Evolutionary conservation across 106 monocot genomes (phyloP).

Genomic region (Apostasia ramifera): DNA sequence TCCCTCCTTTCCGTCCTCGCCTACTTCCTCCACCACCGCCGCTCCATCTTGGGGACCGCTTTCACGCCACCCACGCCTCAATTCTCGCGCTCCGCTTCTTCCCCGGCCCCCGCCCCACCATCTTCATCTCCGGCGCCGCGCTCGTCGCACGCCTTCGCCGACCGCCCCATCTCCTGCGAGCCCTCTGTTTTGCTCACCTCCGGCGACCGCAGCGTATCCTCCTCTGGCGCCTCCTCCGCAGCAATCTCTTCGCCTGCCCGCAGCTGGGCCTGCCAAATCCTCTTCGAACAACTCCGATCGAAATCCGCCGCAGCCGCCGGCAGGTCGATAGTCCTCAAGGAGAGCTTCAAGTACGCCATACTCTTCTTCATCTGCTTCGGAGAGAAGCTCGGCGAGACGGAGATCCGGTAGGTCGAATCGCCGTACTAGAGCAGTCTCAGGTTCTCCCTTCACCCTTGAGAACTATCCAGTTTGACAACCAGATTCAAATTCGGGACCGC

Average conservation of each 20-base stretch:
- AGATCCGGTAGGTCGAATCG: slow-evolving; percentile 7
- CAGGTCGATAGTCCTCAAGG: slow-evolving; percentile 4
- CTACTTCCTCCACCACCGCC: slow-evolving; percentile 11
- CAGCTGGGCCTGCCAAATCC: slow-evolving; percentile 4
- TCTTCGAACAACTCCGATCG: background rate
- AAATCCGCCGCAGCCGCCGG: background rate
- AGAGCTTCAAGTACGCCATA: slow-evolving; percentile 25
- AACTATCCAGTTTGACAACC: no score
- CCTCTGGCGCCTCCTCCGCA: slow-evolving; percentile 22
- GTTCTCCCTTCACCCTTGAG: no score
- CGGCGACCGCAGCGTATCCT: slow-evolving; percentile 9
- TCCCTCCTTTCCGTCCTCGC: slow-evolving; percentile 17
- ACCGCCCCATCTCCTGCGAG: slow-evolving; percentile 7
- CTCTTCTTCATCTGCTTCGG: slow-evolving; percentile 37
- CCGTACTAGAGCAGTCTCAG: background rate
- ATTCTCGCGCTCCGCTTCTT: slow-evolving; percentile 20
- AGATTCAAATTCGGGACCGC: no score
- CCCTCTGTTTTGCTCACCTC: background rate
- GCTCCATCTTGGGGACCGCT: background rate
- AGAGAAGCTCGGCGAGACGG: slow-evolving; percentile 14
- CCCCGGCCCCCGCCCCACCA: background rate
- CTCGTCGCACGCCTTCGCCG: slow-evolving; percentile 13
- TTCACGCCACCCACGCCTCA: slow-evolving; percentile 8
- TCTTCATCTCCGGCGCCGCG: slow-evolving; percentile 14
- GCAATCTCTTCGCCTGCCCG: slow-evolving; percentile 8